Conservation (phyloP, 164 flowering plant species). For the Saururus chinensis region DNA sequence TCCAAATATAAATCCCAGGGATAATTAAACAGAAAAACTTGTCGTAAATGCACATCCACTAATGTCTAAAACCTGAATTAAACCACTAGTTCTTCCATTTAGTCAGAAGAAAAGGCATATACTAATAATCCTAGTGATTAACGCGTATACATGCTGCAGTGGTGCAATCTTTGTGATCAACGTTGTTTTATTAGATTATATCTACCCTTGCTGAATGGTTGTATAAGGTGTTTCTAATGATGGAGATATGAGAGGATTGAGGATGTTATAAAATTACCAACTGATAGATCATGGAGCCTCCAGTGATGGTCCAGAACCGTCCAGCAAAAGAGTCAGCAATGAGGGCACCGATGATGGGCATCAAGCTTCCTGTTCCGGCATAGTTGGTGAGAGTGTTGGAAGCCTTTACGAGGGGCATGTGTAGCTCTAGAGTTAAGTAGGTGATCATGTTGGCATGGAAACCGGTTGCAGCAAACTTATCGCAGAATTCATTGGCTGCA, state of each 20-base stretch:
- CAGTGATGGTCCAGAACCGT: slow-evolving; percentile 45
- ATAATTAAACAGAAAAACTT: too few species aligned
- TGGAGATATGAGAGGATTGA: background rate
- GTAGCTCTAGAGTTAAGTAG: slow-evolving; percentile 47
- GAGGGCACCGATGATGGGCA: slow-evolving; percentile 50
- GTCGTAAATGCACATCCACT: too few species aligned
- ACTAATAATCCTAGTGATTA: too few species aligned
- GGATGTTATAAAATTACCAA: slow-evolving; percentile 28
- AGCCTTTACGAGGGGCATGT: slow-evolving; percentile 55
- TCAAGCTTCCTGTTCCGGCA: slow-evolving; percentile 45
- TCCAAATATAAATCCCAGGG: too few species aligned
- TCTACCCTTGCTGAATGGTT: too few species aligned
- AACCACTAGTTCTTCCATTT: too few species aligned
- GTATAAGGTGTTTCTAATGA: background rate
- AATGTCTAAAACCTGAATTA: too few species aligned
- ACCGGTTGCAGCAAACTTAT: slow-evolving; percentile 45
- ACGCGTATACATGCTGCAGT: too few species aligned
- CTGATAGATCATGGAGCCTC: slow-evolving; percentile 39
- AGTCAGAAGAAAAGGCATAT: too few species aligned
- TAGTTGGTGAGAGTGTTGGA: slow-evolving; percentile 58
- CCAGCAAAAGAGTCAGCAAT: slow-evolving; percentile 61
- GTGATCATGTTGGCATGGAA: slow-evolving; percentile 63
- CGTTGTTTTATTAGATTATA: too few species aligned
- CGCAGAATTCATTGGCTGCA: slow-evolving; percentile 59
- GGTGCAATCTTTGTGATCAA: too few species aligned